Evolutionary conservation across 768 basidiomycete species (phyloP), one percentile per base, ranked within the genome.

Genomic region (Russula olivacea): DNA sequence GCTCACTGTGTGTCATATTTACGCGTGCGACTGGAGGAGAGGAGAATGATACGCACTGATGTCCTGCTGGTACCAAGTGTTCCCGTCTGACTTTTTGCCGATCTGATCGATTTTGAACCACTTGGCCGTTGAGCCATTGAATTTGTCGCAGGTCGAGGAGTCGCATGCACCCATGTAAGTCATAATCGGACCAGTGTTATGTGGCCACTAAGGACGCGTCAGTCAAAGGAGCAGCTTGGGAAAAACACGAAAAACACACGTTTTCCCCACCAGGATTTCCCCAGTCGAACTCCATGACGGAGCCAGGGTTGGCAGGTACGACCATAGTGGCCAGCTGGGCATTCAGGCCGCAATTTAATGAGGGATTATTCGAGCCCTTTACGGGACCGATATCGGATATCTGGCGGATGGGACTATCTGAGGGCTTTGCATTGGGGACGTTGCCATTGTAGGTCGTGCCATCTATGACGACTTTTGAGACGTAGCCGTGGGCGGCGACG

Each of bases 131-230:
- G 81, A 76, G 4, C 83, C 70, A 68, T 88, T 76, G 72, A 86
- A 88, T 68, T 83, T 73, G 68, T 80, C 79, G 72, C 89, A 91
- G 0, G 78, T 76, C 53, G 75, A 72, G 0, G 79, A 48, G 12
- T 57, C 81, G 69, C 89, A 91, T 32, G 76, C 74, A 2, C 87
- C 80, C 81, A 91, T 80, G 70, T 91, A 91, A 40, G 86, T 89
- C 74, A 90, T 74, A 72, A 89, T 74, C 4, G 89, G 89, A 4
- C 89, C 89, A 28, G 75, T 84, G 61, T 86, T 75, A 68, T 88
- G 82, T 1, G 77, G 77, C 83, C 80, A 82, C 75, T 79, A 57
- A n/a, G 50, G 38, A 47, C 45, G 45, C 21, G 45, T n/a, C 45
- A 47, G 45, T 1, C 2, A 47, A 49, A 25, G 14, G 23, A 25